Evolutionary conservation across 2,329 filamentous ascomycete species (phyloP), one percentile per base, ranked within the genome.

Genomic region (Boeremia lycopersici): DNA sequence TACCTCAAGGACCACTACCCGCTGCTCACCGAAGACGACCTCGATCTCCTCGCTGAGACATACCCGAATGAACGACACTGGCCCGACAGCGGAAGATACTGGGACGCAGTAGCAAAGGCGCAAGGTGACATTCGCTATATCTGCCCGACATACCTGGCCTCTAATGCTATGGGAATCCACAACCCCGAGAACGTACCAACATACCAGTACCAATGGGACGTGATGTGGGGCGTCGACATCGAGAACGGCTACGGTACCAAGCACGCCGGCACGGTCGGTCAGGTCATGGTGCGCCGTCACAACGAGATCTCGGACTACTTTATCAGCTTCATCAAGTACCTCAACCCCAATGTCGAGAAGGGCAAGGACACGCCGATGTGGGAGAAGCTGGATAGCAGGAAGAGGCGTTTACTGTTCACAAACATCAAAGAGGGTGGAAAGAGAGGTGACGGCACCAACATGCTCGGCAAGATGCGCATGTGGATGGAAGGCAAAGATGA

Each of bases 21-120:
- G 4, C 70, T 84, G 0, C 76, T 84, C 2, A 75, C 83, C 3
- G 81, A 83, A 63, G 80, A 82, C 52, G 81, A 79, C 36, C 78
- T 82, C 26, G 52, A 60, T 28, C 55, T 62, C 2, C 62, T 72
- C 17, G 63, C 48, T 2, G 56, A 61, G 2, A 68, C 61, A 9
- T 72, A 71, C 41, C 69, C 69, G n/a, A 72, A 72, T 45, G 70
- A 72, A 43, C 58, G 61, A 28, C 69, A 72, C 52, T 71, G 69
- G 69, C 70, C 69, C 15, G 70, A 72, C 56, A 68, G 64, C 9
- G 70, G 70, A 36, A 33, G 42, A 4, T 72, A 61, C 53, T 72
- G 70, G 70, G 69, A 72, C 35, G 70, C 70, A 15, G 63, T 71
- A 6, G 57, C 70, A 12, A 72, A 71, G 53, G 70, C 70, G 6